phyloP scores from a whole-genome alignment of 108 stramenopile genomes.

The Cyclotella baltica region DNA sequence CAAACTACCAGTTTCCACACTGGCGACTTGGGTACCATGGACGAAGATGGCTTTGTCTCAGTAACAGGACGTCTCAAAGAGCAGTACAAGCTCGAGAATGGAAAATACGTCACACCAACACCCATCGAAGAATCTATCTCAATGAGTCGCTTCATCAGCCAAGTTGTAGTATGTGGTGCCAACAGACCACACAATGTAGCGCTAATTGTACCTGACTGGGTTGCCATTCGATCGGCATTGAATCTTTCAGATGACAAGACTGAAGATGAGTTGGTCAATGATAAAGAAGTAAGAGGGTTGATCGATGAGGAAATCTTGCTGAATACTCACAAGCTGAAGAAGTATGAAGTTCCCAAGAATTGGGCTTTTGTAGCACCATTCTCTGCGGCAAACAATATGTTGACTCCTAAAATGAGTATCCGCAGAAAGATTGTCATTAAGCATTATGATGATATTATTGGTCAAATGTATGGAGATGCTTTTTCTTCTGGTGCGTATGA shows the following conservation, averaged over 20 bases:
- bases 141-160: constrained; percentile 88
- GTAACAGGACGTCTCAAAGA: constrained; percentile 91
- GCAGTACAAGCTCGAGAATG: constrained; percentile 98
- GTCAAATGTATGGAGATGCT: constrained; percentile 79
- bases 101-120: constrained; percentile 96
- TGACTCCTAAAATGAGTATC: constrained; percentile 96
- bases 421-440: constrained; percentile 92
- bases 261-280: constrained; percentile 80
- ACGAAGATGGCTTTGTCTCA: constrained; percentile 71
- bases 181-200: constrained; percentile 93
- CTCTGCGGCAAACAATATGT: constrained; percentile 93
- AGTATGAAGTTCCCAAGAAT: constrained; percentile 88
- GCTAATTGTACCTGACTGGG: constrained; percentile 92
- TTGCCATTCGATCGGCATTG: constrained; percentile 71
- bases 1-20: constrained; percentile 77
- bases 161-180: constrained; percentile 94
- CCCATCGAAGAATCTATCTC: constrained; percentile 93
- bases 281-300: constrained; percentile 74
- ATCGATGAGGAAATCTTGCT: constrained; percentile 82
- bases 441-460: constrained; percentile 82
- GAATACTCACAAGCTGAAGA: constrained; percentile 79
- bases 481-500: constrained; percentile 20
- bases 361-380: constrained; percentile 93
- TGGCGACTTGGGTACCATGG: constrained; percentile 84
- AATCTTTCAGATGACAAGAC: constrained; percentile 58